Percentiles rank a stretch among this genome's conserved stretches.
Evolutionary conservation across 2,329 filamentous ascomycete species (phyloP).

Genomic region (Ophiocordyceps robertsii): DNA sequence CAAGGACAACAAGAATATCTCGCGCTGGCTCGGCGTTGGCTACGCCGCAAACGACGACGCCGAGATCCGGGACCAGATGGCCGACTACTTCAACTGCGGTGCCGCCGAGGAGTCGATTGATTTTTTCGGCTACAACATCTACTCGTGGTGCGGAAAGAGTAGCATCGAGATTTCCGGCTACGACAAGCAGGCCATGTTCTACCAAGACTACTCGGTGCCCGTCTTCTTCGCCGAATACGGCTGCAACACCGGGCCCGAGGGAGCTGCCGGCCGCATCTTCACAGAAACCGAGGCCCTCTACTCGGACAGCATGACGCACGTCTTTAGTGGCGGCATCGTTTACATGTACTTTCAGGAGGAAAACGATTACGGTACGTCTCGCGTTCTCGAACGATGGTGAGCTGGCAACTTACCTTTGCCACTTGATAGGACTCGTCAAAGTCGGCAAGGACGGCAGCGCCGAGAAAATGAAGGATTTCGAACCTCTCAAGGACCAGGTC

Average conservation of each 20-base stretch:
- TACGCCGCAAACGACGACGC: conserved; percentile 94
- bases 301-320: conserved; percentile 62
- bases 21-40: conserved; percentile 74
- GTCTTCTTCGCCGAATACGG: conserved; percentile 99
- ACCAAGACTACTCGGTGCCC: conserved; percentile 77
- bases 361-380: conserved; percentile 65
- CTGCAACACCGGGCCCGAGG: conserved; percentile 55
- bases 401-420: background rate
- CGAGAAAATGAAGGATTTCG: conserved; percentile 63
- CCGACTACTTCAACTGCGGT: conserved; percentile 92
- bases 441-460: conserved; percentile 36
- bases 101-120: conserved; percentile 55
- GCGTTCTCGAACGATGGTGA: background rate
- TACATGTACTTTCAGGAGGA: conserved; percentile 95
- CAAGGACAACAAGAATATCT: conserved; percentile 56
- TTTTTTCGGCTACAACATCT: conserved; percentile 99
- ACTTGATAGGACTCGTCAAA: conserved; percentile 46
- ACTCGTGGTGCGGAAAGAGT: conserved; percentile 93
- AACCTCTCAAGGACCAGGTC: conserved; percentile 56
- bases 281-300: conserved; percentile 76
- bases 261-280: conserved; percentile 59
- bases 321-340: conserved; percentile 93
- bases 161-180: conserved; percentile 67
- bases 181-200: conserved; percentile 71
- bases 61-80: conserved; percentile 67